These are phyloP conservation scores for Candida ponderosae DNA, from an alignment of 805 yeast genomes.

Conservation along the genomic window DNA sequence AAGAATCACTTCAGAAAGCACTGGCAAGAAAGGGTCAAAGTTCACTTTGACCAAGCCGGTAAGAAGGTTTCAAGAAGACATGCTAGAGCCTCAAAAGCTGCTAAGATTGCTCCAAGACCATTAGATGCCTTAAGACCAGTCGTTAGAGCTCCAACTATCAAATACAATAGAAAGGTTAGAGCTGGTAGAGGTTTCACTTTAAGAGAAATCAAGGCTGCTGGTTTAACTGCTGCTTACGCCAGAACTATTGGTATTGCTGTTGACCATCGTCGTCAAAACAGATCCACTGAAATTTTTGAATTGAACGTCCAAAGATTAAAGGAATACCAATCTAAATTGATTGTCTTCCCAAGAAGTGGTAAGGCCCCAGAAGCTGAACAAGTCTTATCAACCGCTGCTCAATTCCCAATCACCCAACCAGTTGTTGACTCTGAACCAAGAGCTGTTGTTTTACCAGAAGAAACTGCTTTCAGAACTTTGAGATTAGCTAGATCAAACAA, in stretches of 20 bases:
- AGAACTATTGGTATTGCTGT: constrained; percentile 98
- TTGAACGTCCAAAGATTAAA: constrained; percentile 92
- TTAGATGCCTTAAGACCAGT: constrained; percentile 93
- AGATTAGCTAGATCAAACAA: constrained; percentile 93
- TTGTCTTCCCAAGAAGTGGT: constrained; percentile 91
- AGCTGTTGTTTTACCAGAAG: constrained; percentile 67
- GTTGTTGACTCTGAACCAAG: constrained; percentile 70
- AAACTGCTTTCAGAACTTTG: constrained; percentile 87
- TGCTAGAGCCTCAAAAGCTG: constrained; percentile 91
- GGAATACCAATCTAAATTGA: constrained; percentile 93
- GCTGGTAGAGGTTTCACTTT: constrained; percentile 99
- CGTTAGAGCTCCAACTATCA: constrained; percentile 97
- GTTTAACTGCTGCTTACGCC: constrained; percentile 89
- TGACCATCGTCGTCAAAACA: constrained; percentile 99
- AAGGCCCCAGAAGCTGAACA: constrained; percentile 75
- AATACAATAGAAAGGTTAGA: constrained; percentile 99
- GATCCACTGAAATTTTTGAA: constrained; percentile 91
- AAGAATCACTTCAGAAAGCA: constrained; percentile 99
- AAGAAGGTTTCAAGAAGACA: constrained; percentile 96
- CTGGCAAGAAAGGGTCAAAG: constrained; percentile 99
- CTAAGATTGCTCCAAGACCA: constrained; percentile 95
- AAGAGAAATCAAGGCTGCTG: constrained; percentile 97
- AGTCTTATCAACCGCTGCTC: constrained; percentile 62
- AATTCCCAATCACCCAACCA: constrained; percentile 90
- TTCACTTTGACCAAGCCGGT: constrained; percentile 99